Base-by-base conservation (phyloP, 2,329 filamentous ascomycete species). In the Nannizziopsis barbatae region DNA sequence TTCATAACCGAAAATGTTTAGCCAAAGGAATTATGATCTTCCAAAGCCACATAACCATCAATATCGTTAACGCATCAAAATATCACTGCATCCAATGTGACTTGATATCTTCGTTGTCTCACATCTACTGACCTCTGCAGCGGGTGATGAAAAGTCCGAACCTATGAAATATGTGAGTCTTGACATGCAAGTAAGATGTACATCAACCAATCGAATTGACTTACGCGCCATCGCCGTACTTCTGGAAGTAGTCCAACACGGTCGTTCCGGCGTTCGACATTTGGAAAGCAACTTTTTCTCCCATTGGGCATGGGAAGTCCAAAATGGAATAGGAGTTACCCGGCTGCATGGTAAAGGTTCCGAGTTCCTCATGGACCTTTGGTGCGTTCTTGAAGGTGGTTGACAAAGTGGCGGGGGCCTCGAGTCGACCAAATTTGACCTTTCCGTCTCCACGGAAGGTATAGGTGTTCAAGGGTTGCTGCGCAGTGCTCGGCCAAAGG, bases 391-490 rank as follows among this genome's bases (percentile, higher is more conserved):
- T 69, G 59, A 66, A 82, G 1, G 74, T 76, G 1, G 80, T 82
- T 36, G 58, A 56, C 49, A 64, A 49, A 35, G 52, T 71, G 5
- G 75, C 79, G 35, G 69, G 59, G 1, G 56, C 58, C 42, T 63
- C 60, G 27, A 84, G 70, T 56, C 65, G 61, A n/a, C 66, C 64
- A 59, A 83, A 75, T 52, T 73, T 66, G 47, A 81, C 64, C 39
- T 65, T 65, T 36, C 79, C 79, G 14, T 70, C 65, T 18, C 78
- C 72, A 20, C 68, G 74, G 58, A 75, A 76, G 15, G 65, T 73
- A 63, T 70, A 82, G 9, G 70, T 68, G 0, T 79, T 80, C 1
- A 78, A 80, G 63, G 77, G 64, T n/a, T 83, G 74, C 31, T 80
- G 63, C 12, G 68, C 57, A 52, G 76, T 63, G 44, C 68, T 55